phyloP scores from a whole-genome alignment of 83 land plant genomes.

The Thuja plicata region DNA sequence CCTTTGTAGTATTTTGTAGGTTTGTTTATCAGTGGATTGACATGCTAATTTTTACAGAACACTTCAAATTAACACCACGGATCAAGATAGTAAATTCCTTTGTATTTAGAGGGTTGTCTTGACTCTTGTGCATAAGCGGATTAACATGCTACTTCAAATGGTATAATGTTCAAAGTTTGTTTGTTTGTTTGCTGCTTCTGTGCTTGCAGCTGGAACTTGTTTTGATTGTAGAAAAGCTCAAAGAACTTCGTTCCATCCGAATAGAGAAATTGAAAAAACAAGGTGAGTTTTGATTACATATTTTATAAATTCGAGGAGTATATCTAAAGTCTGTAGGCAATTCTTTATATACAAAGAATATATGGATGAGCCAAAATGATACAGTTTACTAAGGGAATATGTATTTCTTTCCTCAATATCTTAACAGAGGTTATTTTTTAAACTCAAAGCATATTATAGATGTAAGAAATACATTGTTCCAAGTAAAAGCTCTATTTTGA shows the following conservation, averaged over 20 bases:
- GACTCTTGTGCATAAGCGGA: background rate
- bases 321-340: background rate
- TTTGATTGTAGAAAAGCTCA: slow-evolving; percentile 85
- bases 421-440: background rate
- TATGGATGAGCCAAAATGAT: background rate
- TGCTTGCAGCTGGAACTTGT: slow-evolving; percentile 85
- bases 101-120: background rate
- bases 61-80: background rate
- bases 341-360: background rate
- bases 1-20: background rate
- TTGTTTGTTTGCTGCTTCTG: background rate
- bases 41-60: background rate
- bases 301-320: background rate
- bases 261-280: slow-evolving; percentile 93
- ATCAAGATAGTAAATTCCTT: background rate
- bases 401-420: background rate
- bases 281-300: slow-evolving; percentile 39
- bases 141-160: background rate
- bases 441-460: background rate
- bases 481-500: background rate
- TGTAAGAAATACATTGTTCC: background rate
- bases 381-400: background rate
- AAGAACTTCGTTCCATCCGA: slow-evolving; percentile 90
- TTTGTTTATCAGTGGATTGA: background rate
- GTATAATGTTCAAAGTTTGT: background rate